These are phyloP conservation scores for Alternaria triticina DNA, from an alignment of 2,329 filamentous ascomycete species.

Conservation along the genomic window DNA sequence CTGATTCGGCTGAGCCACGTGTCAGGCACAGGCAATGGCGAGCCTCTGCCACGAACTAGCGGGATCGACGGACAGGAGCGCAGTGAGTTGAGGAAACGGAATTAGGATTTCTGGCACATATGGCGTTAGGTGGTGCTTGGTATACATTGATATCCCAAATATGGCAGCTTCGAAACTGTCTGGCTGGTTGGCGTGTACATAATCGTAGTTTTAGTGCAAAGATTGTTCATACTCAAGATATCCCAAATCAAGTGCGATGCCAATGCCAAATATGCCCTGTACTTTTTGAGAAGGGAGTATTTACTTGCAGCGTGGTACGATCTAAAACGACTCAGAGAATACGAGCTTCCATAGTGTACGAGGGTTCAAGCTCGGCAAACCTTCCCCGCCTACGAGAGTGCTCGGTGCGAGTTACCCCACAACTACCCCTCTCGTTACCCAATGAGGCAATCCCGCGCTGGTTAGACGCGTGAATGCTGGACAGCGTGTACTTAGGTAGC, in stretches of 20 bases:
- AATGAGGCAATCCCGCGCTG: conserved; percentile 19
- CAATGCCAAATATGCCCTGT: background rate
- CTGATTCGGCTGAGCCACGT: conserved; percentile 42
- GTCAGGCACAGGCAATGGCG: conserved; percentile 29
- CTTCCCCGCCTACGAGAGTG: background rate
- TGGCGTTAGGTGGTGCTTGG: conserved; percentile 6
- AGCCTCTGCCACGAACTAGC: conserved; percentile 31
- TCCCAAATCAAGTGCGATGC: background rate
- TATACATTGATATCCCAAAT: conserved; percentile 19
- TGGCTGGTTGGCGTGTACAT: conserved; percentile 9
- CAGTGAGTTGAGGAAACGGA: conserved; percentile 37
- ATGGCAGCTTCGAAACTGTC: background rate
- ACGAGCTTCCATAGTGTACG: background rate
- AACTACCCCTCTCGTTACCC: conserved; percentile 22
- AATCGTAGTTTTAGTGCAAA: background rate
- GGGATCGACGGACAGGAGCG: conserved; percentile 21
- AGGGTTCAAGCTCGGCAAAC: conserved; percentile 2
- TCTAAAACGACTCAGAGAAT: background rate
- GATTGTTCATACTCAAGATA: background rate
- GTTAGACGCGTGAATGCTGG: background rate
- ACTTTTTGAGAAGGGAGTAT: background rate
- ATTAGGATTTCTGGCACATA: conserved; percentile 14
- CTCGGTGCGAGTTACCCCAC: conserved; percentile 21
- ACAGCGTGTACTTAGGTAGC: background rate
- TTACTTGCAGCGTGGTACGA: background rate